These are phyloP conservation scores for Leccinum huronense DNA, from an alignment of 1,284 basidiomycete genomes.

Conservation along the genomic window DNA sequence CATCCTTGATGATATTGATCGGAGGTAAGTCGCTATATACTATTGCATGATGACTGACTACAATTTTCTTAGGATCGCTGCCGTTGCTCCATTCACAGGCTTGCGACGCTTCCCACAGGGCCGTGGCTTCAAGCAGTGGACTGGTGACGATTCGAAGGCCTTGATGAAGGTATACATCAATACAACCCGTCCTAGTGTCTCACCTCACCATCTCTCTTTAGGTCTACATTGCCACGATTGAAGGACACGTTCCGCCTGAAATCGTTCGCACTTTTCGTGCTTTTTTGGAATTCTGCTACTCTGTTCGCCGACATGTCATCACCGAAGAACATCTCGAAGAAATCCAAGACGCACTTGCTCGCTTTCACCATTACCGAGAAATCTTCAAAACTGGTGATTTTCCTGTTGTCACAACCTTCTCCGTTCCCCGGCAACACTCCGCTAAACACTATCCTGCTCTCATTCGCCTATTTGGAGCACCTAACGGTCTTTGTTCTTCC, in stretches of 20 bases:
- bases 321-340: neutral
- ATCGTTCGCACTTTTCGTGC: neutral
- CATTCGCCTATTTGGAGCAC: neutral
- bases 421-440: neutral
- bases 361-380: neutral
- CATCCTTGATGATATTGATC: neutral
- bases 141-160: conserved; percentile 4
- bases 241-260: conserved; percentile 3
- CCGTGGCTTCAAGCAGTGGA: conserved; percentile 8
- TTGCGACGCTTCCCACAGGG: conserved; percentile 3
- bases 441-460: neutral
- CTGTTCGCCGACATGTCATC: neutral
- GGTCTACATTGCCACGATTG: conserved; percentile 5
- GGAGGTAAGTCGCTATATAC: neutral
- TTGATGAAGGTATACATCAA: neutral
- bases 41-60: neutral
- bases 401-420: neutral
- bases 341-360: neutral
- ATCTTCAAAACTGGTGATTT: neutral
- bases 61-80: neutral
- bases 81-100: conserved; percentile 4
- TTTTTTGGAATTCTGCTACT: conserved; percentile 2
- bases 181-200: neutral
- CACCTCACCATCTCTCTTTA: neutral
- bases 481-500: neutral